phyloP scores from a whole-genome alignment of 768 basidiomycete genomes.

The Boletus sp. region DNA sequence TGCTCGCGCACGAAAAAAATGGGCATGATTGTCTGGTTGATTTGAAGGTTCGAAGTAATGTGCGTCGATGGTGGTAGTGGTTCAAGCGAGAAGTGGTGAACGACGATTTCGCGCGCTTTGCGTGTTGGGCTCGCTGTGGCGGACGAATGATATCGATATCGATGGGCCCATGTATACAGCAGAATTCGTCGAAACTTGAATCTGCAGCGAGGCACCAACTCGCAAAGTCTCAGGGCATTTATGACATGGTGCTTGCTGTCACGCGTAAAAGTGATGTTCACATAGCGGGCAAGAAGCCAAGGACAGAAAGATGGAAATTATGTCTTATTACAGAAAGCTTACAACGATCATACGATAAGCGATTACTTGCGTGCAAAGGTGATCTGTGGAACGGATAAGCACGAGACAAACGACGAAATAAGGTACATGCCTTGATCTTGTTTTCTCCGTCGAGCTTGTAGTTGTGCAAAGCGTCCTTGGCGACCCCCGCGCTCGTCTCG shows the following conservation, averaged over 20 bases:
- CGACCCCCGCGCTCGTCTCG: conserved; percentile 85
- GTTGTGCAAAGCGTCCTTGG: conserved; percentile 96
- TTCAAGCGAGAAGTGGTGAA: conserved; percentile 1
- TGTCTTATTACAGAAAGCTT: conserved; percentile 30
- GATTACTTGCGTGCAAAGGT: conserved; percentile 71
- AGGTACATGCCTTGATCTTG: conserved; percentile 83
- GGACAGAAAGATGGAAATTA: conserved; percentile 18
- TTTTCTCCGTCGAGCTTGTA: conserved; percentile 96
- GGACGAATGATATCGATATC: conserved; percentile 9
- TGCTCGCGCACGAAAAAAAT: conserved; percentile 20
- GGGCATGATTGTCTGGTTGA: conserved; percentile 6
- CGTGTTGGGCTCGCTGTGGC: not conserved
- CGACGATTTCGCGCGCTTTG: not conserved
- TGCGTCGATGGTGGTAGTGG: conserved; percentile 9
- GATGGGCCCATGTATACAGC: conserved; percentile 1
- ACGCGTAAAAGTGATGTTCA: conserved; percentile 25
- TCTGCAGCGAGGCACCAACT: conserved; percentile 22
- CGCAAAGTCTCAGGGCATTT: conserved; percentile 23
- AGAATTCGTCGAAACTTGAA: conserved; percentile 1
- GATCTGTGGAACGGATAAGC: conserved; percentile 41
- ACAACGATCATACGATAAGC: conserved; percentile 28
- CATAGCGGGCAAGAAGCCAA: conserved; percentile 12
- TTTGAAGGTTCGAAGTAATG: conserved; percentile 5
- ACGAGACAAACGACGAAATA: not conserved
- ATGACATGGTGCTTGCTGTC: conserved; percentile 25